These are phyloP conservation scores for Quercus tomentella DNA, from an alignment of 331 rosid species.

Conservation along the genomic window DNA sequence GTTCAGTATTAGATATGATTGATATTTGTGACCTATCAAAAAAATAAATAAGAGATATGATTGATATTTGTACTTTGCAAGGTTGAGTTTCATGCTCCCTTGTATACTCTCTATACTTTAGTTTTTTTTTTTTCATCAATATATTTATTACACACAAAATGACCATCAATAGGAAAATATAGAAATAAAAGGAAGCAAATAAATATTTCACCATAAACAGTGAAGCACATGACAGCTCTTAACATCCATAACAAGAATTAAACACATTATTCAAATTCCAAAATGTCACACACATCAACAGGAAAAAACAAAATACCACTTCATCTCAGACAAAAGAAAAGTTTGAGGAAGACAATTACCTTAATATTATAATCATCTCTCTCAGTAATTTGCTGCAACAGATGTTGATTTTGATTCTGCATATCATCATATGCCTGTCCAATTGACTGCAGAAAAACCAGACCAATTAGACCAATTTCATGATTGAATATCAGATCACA, in stretches of 20 bases:
- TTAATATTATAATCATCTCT: conserved; percentile 96
- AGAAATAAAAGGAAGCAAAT: not conserved
- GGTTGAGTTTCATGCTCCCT: too few relatives aligned
- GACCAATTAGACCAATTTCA: conserved; percentile 22
- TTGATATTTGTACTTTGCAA: too few relatives aligned
- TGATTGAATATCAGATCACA: not conserved
- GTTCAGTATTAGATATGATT: too few relatives aligned
- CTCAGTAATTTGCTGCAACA: conserved; percentile 94
- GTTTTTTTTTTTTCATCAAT: too few relatives aligned
- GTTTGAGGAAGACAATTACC: conserved; percentile 36
- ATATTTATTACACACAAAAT: too few relatives aligned
- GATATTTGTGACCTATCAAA: too few relatives aligned
- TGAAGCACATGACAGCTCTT: not conserved
- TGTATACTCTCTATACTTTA: too few relatives aligned
- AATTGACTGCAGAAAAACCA: conserved; percentile 60
- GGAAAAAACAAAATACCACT: not conserved
- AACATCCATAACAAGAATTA: not conserved
- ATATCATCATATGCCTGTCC: conserved; percentile 97
- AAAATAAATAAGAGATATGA: too few relatives aligned
- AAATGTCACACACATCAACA: not conserved
- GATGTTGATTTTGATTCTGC: conserved; percentile 98
- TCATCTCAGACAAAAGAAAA: not conserved
- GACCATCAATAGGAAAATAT: not conserved
- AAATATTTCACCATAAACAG: not conserved
- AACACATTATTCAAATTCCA: not conserved